Conservation (phyloP, 2,329 filamentous ascomycete genomes). For the Rhinocladiella mackenziei region DNA sequence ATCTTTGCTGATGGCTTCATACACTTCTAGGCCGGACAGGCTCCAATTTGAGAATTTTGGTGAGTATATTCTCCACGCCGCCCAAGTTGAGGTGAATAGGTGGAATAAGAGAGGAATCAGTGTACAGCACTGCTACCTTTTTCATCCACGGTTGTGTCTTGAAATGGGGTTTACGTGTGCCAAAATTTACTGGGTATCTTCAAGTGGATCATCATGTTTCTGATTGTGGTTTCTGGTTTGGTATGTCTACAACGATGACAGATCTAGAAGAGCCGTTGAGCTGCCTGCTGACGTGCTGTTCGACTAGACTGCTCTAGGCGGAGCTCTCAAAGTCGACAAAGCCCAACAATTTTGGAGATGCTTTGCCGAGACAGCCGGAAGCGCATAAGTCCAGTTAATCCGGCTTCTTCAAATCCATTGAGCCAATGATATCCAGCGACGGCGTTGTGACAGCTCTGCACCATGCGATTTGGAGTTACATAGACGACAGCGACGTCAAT, state of each 20-base stretch:
- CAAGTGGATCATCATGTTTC: slow-evolving; percentile 49
- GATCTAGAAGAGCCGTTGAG: no score
- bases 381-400: slow-evolving; percentile 28
- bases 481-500: background rate
- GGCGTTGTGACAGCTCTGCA: slow-evolving; percentile 35
- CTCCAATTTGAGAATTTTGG: slow-evolving; percentile 51
- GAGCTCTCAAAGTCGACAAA: slow-evolving; percentile 36
- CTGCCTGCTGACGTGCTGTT: slow-evolving; percentile 35
- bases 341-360: slow-evolving; percentile 34
- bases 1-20: slow-evolving; percentile 52
- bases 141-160: slow-evolving; percentile 47
- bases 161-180: slow-evolving; percentile 45
- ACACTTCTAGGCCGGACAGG: slow-evolving; percentile 52
- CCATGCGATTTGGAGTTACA: background rate
- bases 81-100: slow-evolving; percentile 31
- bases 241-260: slow-evolving; percentile 28
- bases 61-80: slow-evolving; percentile 50
- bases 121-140: slow-evolving; percentile 47
- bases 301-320: slow-evolving; percentile 40
- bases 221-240: slow-evolving; percentile 45
- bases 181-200: slow-evolving; percentile 49
- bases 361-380: slow-evolving; percentile 41
- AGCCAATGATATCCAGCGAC: slow-evolving; percentile 25
- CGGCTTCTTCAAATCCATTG: slow-evolving; percentile 32
- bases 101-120: slow-evolving; percentile 50